Evolutionary conservation across 768 basidiomycete genomes (phyloP), one percentile per base, ranked within the genome.

Genomic region (Mycena metata): DNA sequence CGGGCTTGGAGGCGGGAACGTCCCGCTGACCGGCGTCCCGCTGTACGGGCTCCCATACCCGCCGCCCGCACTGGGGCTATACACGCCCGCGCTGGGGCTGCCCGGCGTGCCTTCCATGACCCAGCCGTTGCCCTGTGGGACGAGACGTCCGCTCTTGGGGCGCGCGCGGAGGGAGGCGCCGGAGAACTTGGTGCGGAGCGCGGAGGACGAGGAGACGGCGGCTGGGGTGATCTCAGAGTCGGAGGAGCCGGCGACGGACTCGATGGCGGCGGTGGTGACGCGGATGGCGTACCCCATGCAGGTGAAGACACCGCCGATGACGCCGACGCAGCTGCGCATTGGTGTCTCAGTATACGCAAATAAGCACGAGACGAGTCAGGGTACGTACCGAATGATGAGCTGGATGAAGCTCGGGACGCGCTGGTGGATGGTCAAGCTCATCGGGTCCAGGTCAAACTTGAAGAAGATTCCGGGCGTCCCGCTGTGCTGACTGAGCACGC

Each of bases 391-490:
- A 69, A 98, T 92, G 70, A 98, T 75, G 60, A 99, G 87, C 71
- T 96, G 92, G 4, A 91, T 74, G 57, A 99, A 81, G 1, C 88
- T 84, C 0, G 92, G 95, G 21, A 97, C 98, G 19, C 96, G 89
- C 80, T 99, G 96, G 74, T 93, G 88, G 60, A 98, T 89, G 0
- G 89, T 91, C 66, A 99, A 85, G 24, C 88, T 84, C 80, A 99
- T 86, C 0, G 96, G 96, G 76, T 99, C 97, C 42, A 98, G 81
- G 66, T 99, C 96, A 77, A 95, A 98, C 80, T 98, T 98, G 91
- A 98, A 98, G 85, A 97, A 98, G 76, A 99, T 97, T 17, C 94
- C 96, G 0, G 97, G 97, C 0, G 95, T 91, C 9, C 93, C 94
- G 17, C 83, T 81, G 70, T 93, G 89, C 75, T 94, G 92, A 21